Conservation (phyloP, 2,329 filamentous ascomycete genomes). For the Fusarium chaquense region DNA sequence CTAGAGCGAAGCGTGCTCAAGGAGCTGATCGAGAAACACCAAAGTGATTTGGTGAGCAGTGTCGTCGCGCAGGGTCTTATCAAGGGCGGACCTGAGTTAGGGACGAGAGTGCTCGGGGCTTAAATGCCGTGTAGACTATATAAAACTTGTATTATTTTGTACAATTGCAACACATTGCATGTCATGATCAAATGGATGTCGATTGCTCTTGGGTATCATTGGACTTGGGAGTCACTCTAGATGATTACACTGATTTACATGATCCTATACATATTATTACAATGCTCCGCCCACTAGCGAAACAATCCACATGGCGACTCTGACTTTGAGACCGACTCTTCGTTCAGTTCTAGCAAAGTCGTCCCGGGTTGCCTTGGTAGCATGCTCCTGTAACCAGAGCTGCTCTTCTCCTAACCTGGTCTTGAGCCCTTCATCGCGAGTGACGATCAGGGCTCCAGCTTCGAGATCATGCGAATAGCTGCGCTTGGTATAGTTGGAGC, state of each 20-base stretch:
- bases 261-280: slow-evolving; percentile 54
- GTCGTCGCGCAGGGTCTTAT: slow-evolving; percentile 59
- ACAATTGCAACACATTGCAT: slow-evolving; percentile 26
- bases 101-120: slow-evolving; percentile 55
- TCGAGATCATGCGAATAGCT: slow-evolving; percentile 95
- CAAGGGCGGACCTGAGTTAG: slow-evolving; percentile 51
- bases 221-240: background rate
- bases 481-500: slow-evolving; percentile 94
- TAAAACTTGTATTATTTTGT: slow-evolving; percentile 49
- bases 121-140: slow-evolving; percentile 43
- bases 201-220: slow-evolving; percentile 31
- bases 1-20: slow-evolving; percentile 86
- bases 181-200: slow-evolving; percentile 1
- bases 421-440: slow-evolving; percentile 78
- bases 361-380: slow-evolving; percentile 74
- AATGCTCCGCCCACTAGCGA: slow-evolving; percentile 87
- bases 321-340: slow-evolving; percentile 85
- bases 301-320: slow-evolving; percentile 95
- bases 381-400: slow-evolving; percentile 80
- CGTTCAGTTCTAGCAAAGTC: slow-evolving; percentile 86
- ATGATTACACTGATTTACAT: slow-evolving; percentile 39
- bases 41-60: slow-evolving; percentile 70
- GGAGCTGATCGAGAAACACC: slow-evolving; percentile 78
- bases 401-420: slow-evolving; percentile 82
- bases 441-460: slow-evolving; percentile 87